phyloP scores from a whole-genome alignment of 1,284 basidiomycete species.

The Phlebopus sp. region DNA sequence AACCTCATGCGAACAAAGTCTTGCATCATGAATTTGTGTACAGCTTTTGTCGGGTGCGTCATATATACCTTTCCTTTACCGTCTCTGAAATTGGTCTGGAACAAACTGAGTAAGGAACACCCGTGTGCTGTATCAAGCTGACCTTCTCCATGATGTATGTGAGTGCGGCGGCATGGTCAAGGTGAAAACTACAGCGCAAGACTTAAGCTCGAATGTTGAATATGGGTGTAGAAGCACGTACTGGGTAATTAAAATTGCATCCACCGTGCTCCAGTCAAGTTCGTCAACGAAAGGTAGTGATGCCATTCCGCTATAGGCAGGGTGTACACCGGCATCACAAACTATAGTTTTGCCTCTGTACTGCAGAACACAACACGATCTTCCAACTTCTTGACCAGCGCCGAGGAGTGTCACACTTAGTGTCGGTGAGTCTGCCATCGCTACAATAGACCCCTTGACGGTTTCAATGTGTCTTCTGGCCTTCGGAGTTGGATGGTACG shows the following conservation, averaged over 20 bases:
- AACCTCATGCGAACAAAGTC: constrained; percentile 94
- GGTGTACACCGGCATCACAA: constrained; percentile 93
- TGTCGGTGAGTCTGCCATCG: constrained; percentile 5
- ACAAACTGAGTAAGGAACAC: constrained; percentile 2
- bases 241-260: constrained; percentile 94
- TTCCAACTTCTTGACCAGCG: constrained; percentile 93
- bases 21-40: constrained; percentile 98
- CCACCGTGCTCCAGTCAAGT: constrained; percentile 95
- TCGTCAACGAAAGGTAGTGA: constrained; percentile 95
- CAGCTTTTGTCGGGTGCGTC: constrained; percentile 97
- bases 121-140: constrained; percentile 10
- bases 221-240: constrained; percentile 40
- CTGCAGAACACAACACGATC: constrained; percentile 93
- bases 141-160: constrained; percentile 98
- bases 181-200: constrained; percentile 70
- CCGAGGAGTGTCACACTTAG: constrained; percentile 74
- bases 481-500: not conserved
- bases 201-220: constrained; percentile 4
- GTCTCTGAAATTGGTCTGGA: constrained; percentile 87
- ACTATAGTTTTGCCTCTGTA: constrained; percentile 90
- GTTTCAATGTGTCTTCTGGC: not conserved
- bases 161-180: constrained; percentile 95
- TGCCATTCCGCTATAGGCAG: constrained; percentile 89
- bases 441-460: not conserved
- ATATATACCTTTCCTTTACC: constrained; percentile 96